phyloP scores from a whole-genome alignment of 371 early-diverging fungal genomes.

The Mucor sp. region DNA sequence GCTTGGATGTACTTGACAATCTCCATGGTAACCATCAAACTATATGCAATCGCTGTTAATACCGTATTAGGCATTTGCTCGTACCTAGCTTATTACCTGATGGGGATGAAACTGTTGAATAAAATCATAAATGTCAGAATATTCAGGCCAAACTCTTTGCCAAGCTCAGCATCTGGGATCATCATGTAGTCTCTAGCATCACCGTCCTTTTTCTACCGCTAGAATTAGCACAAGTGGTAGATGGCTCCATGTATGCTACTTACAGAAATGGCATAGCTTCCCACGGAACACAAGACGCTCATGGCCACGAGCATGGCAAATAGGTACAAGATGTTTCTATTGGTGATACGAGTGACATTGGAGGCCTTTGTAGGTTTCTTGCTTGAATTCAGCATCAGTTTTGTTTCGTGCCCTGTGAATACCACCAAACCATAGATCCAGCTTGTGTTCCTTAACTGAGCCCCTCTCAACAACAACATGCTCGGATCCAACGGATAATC shows the following conservation, averaged over 20 bases:
- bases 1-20: conserved; percentile 86
- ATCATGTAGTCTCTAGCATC: conserved; percentile 4
- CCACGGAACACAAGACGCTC: conserved; percentile 83
- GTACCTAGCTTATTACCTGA: conserved; percentile 49
- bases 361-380: conserved; percentile 53
- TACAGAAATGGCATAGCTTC: conserved; percentile 60
- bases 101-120: conserved; percentile 92
- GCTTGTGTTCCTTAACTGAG: conserved; percentile 79
- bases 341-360: conserved; percentile 84
- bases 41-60: conserved; percentile 5
- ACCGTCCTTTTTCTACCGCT: not conserved
- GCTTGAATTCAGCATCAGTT: conserved; percentile 84
- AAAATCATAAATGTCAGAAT: conserved; percentile 88
- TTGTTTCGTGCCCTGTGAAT: conserved; percentile 90
- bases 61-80: not conserved
- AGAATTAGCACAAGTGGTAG: not conserved
- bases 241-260: conserved; percentile 4
- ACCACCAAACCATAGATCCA: conserved; percentile 87
- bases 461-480: conserved; percentile 80
- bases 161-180: conserved; percentile 23
- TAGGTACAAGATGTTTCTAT: conserved; percentile 89
- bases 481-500: conserved; percentile 76
- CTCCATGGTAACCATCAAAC: conserved; percentile 92
- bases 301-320: conserved; percentile 84
- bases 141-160: conserved; percentile 61